Percentiles rank a stretch among this genome's conserved stretches.
phyloP scores from a whole-genome alignment of 2,329 filamentous ascomycete genomes.

The Ceratocystis destructans region DNA sequence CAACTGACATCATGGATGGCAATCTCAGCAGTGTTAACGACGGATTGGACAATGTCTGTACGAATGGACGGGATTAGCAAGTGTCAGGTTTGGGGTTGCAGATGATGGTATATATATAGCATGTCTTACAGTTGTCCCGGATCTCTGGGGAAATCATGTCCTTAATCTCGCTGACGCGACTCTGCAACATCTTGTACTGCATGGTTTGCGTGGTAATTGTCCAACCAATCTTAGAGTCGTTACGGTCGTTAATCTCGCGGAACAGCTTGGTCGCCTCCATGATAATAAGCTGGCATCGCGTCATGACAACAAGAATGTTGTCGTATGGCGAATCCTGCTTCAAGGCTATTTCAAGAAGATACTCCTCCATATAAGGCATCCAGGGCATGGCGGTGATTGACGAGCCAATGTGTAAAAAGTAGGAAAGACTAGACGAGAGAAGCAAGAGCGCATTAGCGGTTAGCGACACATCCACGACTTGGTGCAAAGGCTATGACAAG shows the following conservation, averaged over 20 bases:
- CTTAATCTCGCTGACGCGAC: conserved; percentile 15
- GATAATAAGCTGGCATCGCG: conserved; percentile 14
- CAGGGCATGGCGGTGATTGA: conserved; percentile 34
- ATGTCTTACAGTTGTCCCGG: conserved; percentile 13
- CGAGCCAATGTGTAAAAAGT: conserved; percentile 23
- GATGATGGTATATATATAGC: not conserved
- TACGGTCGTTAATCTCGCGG: conserved; percentile 11
- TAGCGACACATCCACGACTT: not conserved
- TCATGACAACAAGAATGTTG: conserved; percentile 11
- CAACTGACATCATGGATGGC: conserved; percentile 16
- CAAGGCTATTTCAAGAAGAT: conserved; percentile 30
- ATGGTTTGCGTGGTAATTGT: conserved; percentile 14
- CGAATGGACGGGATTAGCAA: not conserved
- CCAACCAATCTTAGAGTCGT: not conserved
- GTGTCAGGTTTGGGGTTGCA: not conserved
- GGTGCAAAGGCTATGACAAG: too few relatives aligned
- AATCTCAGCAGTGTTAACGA: conserved; percentile 14
- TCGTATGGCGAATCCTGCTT: conserved; percentile 20
- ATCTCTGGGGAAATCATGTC: not conserved
- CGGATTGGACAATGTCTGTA: conserved; percentile 13
- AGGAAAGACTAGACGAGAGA: not conserved
- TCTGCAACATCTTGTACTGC: conserved; percentile 16
- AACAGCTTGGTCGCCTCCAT: conserved; percentile 14
- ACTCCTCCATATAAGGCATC: conserved; percentile 44
- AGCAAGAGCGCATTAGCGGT: not conserved